Base-by-base conservation (phyloP, 495 filamentous ascomycete species). In the Xylaria scruposa region DNA sequence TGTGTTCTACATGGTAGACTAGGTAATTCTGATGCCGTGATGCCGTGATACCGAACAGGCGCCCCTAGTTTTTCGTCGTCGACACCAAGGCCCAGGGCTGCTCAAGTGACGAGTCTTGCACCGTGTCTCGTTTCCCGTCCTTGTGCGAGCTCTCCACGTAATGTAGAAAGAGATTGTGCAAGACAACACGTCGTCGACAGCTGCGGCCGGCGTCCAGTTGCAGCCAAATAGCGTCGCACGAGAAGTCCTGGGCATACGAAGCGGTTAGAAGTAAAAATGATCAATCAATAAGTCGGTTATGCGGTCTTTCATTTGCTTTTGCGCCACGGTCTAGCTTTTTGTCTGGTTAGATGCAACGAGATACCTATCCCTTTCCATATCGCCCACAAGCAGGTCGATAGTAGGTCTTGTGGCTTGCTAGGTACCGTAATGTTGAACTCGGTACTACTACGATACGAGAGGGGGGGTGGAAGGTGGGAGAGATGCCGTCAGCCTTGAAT, bases 401-500 rank as follows among this genome's bases (percentile, higher is more conserved):
- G 9, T 42, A 40, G 58, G 47, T 56, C 65, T 56, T 51, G 65
- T 54, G 31, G 49, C 49, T 42, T 56, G 7, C 49, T 56, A n/a
- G n/a, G n/a, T n/a, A 21, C n/a, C 46, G 44, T 53, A 38, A 38
- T 17, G 63, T 67, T 53, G 46, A 31, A 53, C 46, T 53, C 8
- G 46, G 63, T 67, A 38, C 29, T 69, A 42, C 67, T 33, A 36
- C 4, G 42, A 67, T 24, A 49, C 49, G 33, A 67, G 51, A 33
- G 19, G 54, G 44, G 49, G 36, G 36, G 36, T 21, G 12, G 44
- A 29, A 26, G 36, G 36, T 21, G 12, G 44, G 42, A 26, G 29
- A 36, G 19, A 67, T 67, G 65, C 65, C 65, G 65, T 67, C 65
- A 67, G 65, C 65, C 65, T 67, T 51, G 49, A 67, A 67, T 67